Evolutionary conservation across 176 grass and related monocot genomes (phyloP).

Genomic region (Musa itinerans): DNA sequence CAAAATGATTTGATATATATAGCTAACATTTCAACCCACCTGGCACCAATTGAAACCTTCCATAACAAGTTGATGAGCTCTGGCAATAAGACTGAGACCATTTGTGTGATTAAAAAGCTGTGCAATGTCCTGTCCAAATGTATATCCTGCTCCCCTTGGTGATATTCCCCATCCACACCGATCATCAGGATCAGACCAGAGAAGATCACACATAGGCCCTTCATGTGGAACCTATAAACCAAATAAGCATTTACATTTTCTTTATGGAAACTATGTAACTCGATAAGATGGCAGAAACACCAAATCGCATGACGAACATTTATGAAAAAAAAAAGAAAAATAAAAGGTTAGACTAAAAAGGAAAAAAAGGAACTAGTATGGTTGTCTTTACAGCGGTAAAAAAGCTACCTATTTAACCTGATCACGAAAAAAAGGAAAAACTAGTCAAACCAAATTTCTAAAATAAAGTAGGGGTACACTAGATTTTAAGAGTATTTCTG

Average conservation of each 20-base stretch:
- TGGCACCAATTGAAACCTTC: constrained; percentile 98
- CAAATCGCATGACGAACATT: no score
- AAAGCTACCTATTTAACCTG: no score
- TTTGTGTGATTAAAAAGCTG: constrained; percentile 97
- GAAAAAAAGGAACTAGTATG: no score
- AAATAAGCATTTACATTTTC: background rate
- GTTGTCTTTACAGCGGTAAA: no score
- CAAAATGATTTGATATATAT: no score
- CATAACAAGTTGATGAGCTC: constrained; percentile 98
- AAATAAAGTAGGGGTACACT: no score
- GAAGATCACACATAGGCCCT: constrained; percentile 95
- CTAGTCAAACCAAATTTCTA: no score
- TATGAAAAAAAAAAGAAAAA: no score
- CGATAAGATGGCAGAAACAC: no score
- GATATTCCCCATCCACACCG: constrained; percentile 98
- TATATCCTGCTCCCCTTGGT: constrained; percentile 91
- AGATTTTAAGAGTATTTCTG: no score
- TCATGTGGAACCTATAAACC: constrained; percentile 80
- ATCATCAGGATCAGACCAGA: constrained; percentile 97
- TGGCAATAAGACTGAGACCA: constrained; percentile 75
- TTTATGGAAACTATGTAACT: background rate
- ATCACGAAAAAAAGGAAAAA: no score
- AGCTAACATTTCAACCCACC: constrained; percentile 28
- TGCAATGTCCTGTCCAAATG: constrained; percentile 94
- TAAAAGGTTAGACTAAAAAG: no score